Conservation (phyloP, 257 asterid genomes). For the Capsicum baccatum region DNA sequence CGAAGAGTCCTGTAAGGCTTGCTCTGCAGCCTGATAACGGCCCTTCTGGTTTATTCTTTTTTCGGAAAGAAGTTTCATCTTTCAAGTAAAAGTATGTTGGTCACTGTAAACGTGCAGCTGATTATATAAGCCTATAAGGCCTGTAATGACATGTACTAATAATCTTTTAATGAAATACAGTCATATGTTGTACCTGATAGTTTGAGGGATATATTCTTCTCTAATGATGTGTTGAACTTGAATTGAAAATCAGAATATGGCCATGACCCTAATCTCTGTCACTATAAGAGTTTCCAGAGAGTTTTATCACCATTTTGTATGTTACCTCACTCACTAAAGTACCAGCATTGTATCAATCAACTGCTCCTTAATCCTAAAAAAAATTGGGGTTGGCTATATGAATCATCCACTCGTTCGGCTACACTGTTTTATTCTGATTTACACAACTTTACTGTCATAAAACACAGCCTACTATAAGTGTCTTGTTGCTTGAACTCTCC, state of each 20-base stretch:
- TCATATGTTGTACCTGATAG: not conserved
- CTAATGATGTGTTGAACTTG: no score
- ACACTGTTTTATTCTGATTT: not conserved
- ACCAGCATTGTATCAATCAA: not conserved
- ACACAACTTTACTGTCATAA: no score
- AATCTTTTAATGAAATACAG: not conserved
- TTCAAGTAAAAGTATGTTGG: slow-evolving; percentile 22
- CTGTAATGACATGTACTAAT: not conserved
- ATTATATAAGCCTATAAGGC: not conserved
- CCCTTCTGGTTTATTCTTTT: slow-evolving; percentile 53
- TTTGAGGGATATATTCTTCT: no score
- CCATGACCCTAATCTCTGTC: no score
- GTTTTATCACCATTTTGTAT: not conserved
- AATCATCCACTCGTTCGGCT: not conserved
- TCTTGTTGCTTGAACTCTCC: not conserved
- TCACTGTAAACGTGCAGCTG: not conserved
- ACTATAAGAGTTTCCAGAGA: no score
- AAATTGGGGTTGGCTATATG: not conserved
- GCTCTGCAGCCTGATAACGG: slow-evolving; percentile 49
- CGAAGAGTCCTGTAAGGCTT: slow-evolving; percentile 47
- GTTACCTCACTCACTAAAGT: not conserved
- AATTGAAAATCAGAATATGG: not conserved
- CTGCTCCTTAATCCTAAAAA: not conserved
- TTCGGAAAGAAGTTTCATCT: slow-evolving; percentile 19
- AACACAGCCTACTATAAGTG: not conserved